Base-by-base conservation (phyloP, 192 early-diverging fungal species). In the Rhizophagus clarus region DNA sequence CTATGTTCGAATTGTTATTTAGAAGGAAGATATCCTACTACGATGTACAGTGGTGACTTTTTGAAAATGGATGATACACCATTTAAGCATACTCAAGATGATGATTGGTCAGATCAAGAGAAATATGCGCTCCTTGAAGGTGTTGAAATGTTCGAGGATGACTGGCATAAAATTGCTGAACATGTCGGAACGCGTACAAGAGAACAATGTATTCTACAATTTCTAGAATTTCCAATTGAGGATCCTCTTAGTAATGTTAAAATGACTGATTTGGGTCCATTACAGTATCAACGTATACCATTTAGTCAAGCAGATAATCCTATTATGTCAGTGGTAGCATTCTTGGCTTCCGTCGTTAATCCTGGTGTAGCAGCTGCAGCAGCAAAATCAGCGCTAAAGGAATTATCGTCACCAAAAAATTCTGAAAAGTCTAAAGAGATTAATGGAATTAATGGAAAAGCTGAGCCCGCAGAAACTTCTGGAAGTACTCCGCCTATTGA, bases 1-100 rank as follows among this genome's bases (percentile, higher is more conserved):
- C 82, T 99, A 17, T 99, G 98, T 80, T 80, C 90, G 26, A 91
- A 90, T 74, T 99, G 98, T 87, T 99, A 93, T 82, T 61, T 91
- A n/a, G 95, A 97, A 77, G 97, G 97, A 28, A 93, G 96, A 17
- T 99, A 97, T 87, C 93, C 98, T 7, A 90, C 94, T 22, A 88
- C 88, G 5, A 87, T 94, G 76, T 89, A 88, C 63, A 93, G 93
- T 61, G 92, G 93, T 2, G 98, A 99, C 83, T 99, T 98, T 90
- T 84, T 97, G n/a, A 86, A 90, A 40, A 84, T 96, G 34, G 88
- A 93, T 14, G 85, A 84, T 10, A 79, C 81, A 45, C 62, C 72
- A 71, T 88, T 85, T 56, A 85, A 85, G 34, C 86, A 84, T 69
- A 85, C 85, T 17, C 82, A 87, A 28, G 90, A 88, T 42, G 91